These are phyloP conservation scores for Trichoderma reesei DNA, from an alignment of 495 filamentous ascomycete species.

Conservation along the genomic window DNA sequence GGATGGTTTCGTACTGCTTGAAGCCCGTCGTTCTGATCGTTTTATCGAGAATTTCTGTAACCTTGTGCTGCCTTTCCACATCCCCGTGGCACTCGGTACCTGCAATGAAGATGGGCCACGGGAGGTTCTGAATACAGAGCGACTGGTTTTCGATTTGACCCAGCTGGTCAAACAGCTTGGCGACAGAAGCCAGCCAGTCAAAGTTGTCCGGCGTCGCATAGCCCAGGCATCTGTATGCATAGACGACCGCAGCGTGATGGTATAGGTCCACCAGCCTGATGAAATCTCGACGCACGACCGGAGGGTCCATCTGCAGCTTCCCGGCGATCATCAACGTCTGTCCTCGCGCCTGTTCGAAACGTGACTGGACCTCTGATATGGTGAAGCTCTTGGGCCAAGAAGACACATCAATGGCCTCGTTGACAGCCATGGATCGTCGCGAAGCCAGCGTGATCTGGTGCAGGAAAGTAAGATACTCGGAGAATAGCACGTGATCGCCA, in stretches of 20 bases:
- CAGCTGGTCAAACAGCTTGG: neutral
- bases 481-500: neutral
- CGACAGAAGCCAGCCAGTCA: neutral
- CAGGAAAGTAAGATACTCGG: neutral
- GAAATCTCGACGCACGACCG: neutral
- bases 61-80: neutral
- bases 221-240: constrained; percentile 2
- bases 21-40: neutral
- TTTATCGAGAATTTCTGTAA: neutral
- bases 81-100: constrained; percentile 1
- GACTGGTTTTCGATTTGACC: neutral
- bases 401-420: neutral
- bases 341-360: neutral
- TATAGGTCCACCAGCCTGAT: neutral
- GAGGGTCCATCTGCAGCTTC: neutral
- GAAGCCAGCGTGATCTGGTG: neutral
- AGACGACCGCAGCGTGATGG: neutral
- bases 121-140: neutral
- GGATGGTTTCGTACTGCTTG: neutral
- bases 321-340: constrained; percentile 3
- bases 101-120: constrained; percentile 1
- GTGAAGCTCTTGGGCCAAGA: neutral
- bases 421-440: neutral
- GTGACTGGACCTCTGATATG: neutral
- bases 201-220: neutral